phyloP scores from a whole-genome alignment of 345 rosid genomes.

The Brassica rapa region DNA sequence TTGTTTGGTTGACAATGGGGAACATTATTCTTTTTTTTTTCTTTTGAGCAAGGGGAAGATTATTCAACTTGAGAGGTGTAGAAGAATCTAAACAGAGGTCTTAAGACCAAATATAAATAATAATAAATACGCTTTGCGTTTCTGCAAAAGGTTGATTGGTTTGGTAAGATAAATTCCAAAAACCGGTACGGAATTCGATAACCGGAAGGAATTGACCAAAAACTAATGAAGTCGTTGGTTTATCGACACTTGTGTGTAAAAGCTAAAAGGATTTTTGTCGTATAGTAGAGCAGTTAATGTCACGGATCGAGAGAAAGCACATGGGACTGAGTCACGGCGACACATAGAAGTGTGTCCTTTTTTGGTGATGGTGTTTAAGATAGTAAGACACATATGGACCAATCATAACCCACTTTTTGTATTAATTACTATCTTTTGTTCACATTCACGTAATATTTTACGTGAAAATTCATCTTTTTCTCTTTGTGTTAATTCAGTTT shows the following conservation, averaged over 20 bases:
- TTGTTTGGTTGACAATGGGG: slow-evolving; percentile 4
- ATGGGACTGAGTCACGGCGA: slow-evolving; percentile 43
- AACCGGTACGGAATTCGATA: slow-evolving; percentile 11
- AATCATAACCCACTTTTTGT: slow-evolving; percentile 19
- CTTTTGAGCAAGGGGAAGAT: background rate
- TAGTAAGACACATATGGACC: slow-evolving; percentile 27
- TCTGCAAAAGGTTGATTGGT: background rate
- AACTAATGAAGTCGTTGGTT: slow-evolving; percentile 20
- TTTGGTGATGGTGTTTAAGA: slow-evolving; percentile 24
- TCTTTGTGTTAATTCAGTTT: too few relatives aligned
- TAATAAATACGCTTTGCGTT: slow-evolving; percentile 8
- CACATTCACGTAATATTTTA: background rate
- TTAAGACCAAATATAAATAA: slow-evolving; percentile 27
- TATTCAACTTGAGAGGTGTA: slow-evolving; percentile 11
- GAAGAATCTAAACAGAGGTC: slow-evolving; percentile 15
- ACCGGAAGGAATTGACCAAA: slow-evolving; percentile 16
- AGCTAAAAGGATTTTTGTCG: slow-evolving; percentile 22
- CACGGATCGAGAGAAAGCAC: slow-evolving; percentile 42
- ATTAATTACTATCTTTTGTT: background rate
- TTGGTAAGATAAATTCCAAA: slow-evolving; percentile 23
- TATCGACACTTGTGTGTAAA: slow-evolving; percentile 20
- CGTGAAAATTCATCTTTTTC: background rate
- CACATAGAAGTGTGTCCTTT: slow-evolving; percentile 27
- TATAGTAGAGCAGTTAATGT: slow-evolving; percentile 14
- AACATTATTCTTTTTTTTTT: background rate